Evolutionary conservation across 371 early-diverging fungal genomes (phyloP).

Genomic region (Actinomucor elegans): DNA sequence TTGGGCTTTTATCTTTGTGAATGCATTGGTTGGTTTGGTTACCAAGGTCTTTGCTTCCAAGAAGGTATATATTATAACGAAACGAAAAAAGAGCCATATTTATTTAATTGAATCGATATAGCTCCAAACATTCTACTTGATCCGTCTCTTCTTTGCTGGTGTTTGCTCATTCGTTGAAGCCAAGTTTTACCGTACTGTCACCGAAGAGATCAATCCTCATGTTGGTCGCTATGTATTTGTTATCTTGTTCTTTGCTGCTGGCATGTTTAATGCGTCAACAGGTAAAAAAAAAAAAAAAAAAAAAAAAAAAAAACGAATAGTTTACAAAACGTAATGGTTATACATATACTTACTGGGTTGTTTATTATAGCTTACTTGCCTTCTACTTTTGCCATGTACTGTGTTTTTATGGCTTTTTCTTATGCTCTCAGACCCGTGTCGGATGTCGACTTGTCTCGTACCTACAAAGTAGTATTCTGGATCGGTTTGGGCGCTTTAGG

Average conservation of each 20-base stretch:
- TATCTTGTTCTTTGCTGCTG: constrained; percentile 71
- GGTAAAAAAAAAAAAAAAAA: constrained; percentile 40
- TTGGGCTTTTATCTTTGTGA: constrained; percentile 78
- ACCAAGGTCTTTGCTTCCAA: constrained; percentile 50
- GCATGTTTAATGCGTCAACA: constrained; percentile 82
- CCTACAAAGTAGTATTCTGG: constrained; percentile 56
- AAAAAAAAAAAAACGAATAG: too few relatives aligned
- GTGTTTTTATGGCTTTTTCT: constrained; percentile 75
- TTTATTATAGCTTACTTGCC: constrained; percentile 75
- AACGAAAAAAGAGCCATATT: not conserved
- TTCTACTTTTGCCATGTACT: constrained; percentile 91
- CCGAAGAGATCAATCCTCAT: constrained; percentile 60
- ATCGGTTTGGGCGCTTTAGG: constrained; percentile 70
- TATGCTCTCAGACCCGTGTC: constrained; percentile 56
- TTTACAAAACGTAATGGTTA: too few relatives aligned
- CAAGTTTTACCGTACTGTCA: constrained; percentile 66
- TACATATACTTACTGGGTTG: not conserved
- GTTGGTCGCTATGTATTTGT: constrained; percentile 70
- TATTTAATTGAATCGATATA: constrained; percentile 13
- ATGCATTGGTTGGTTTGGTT: constrained; percentile 51
- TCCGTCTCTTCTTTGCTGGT: constrained; percentile 66
- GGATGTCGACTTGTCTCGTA: constrained; percentile 47
- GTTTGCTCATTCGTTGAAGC: constrained; percentile 74
- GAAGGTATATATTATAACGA: constrained; percentile 38
- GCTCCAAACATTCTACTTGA: constrained; percentile 75